Evolutionary conservation across 805 yeast genomes (phyloP).

Genomic region (Sugiyamaella marilandica): DNA sequence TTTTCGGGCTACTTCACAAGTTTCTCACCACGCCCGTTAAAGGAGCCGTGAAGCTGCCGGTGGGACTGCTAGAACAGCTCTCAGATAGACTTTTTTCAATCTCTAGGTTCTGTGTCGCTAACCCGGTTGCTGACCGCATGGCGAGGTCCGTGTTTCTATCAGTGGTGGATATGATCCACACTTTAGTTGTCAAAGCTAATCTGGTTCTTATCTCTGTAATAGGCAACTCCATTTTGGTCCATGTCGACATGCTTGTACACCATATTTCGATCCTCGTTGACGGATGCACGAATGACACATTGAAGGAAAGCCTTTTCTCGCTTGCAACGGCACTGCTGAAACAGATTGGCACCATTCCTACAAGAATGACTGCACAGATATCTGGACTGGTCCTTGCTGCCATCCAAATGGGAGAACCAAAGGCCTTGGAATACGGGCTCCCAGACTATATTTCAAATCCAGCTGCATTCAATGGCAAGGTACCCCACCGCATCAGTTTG

Average conservation of each 20-base stretch:
- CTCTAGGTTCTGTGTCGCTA: constrained; percentile 48
- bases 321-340: constrained; percentile 14
- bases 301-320: constrained; percentile 9
- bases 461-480: constrained; percentile 15
- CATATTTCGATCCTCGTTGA: constrained; percentile 16
- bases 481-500: not conserved
- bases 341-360: constrained; percentile 11
- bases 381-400: constrained; percentile 8
- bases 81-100: constrained; percentile 53
- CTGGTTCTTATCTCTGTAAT: constrained; percentile 43
- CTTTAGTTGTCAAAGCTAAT: constrained; percentile 42
- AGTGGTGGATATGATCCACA: constrained; percentile 37
- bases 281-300: not conserved
- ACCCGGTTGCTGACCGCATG: constrained; percentile 28
- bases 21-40: constrained; percentile 51
- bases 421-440: constrained; percentile 1
- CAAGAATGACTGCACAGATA: constrained; percentile 4
- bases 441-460: constrained; percentile 22
- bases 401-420: constrained; percentile 8
- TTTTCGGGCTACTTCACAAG: constrained; percentile 36
- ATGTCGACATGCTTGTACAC: constrained; percentile 41
- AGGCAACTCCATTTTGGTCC: constrained; percentile 39
- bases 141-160: constrained; percentile 56
- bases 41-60: constrained; percentile 53
- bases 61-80: constrained; percentile 51